phyloP scores from a whole-genome alignment of 2,329 filamentous ascomycete genomes.

The Neonectria magnoliae region DNA sequence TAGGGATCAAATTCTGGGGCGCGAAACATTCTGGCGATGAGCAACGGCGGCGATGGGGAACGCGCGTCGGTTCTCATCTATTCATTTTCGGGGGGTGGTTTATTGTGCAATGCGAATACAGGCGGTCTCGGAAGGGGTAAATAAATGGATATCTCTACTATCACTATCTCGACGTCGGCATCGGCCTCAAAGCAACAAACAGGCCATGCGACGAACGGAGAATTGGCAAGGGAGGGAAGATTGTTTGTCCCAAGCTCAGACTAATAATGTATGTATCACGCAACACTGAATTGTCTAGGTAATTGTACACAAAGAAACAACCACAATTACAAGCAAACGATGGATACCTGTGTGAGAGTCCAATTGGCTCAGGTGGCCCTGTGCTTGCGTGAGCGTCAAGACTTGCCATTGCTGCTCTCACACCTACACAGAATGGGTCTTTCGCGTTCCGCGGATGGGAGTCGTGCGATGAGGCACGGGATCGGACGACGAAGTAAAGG shows the following conservation, averaged over 20 bases:
- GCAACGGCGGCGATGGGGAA: constrained; percentile 7
- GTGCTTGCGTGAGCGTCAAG: not conserved
- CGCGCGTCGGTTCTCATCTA: constrained; percentile 4
- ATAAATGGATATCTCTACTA: constrained; percentile 18
- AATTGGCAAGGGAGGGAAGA: constrained; percentile 9
- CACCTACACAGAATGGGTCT: not conserved
- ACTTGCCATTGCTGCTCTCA: not conserved
- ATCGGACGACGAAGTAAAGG: not conserved
- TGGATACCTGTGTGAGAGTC: not conserved
- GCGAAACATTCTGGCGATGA: constrained; percentile 18
- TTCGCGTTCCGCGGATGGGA: not conserved
- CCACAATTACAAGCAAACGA: not conserved
- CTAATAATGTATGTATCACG: constrained; percentile 19
- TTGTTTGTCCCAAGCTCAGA: constrained; percentile 6
- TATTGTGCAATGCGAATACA: constrained; percentile 24
- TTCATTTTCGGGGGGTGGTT: constrained; percentile 5
- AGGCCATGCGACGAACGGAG: constrained; percentile 4
- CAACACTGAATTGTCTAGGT: constrained; percentile 12
- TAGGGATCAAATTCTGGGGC: constrained; percentile 18
- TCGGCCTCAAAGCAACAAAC: constrained; percentile 19
- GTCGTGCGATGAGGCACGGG: not conserved
- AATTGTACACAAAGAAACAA: constrained; percentile 8
- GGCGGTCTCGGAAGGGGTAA: not conserved
- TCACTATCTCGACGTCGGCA: constrained; percentile 8
- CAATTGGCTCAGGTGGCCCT: too few relatives aligned